phyloP scores from a whole-genome alignment of 139 green algal genomes.

The Chlamydomonas schloesseri region DNA sequence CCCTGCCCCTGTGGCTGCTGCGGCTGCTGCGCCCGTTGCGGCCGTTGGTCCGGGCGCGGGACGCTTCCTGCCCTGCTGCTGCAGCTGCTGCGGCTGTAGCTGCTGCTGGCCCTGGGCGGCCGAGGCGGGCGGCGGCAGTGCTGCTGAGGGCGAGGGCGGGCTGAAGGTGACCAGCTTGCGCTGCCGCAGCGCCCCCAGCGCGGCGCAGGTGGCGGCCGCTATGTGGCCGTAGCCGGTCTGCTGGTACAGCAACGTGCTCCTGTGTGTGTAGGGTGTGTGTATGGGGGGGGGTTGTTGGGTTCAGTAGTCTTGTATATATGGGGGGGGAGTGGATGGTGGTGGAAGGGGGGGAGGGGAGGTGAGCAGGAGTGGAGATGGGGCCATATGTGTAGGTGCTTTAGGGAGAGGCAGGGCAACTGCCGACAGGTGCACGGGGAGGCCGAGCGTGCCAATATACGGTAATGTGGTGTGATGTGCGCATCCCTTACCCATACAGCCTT shows the following conservation, averaged over 20 bases:
- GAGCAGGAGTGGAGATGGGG: neutral
- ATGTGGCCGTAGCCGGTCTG: slow-evolving; percentile 42
- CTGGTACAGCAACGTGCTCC: slow-evolving; percentile 63
- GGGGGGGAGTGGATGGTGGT: neutral
- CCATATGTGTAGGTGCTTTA: too few species aligned
- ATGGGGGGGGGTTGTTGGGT: neutral
- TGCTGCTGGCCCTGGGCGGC: too few species aligned
- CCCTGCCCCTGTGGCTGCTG: too few species aligned
- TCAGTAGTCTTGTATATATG: too few species aligned
- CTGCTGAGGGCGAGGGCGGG: neutral
- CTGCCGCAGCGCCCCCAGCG: slow-evolving; percentile 51
- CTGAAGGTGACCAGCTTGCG: slow-evolving; percentile 31
- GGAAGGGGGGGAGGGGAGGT: neutral
- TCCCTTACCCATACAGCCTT: too few species aligned
- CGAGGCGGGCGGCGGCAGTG: neutral
- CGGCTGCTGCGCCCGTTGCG: neutral
- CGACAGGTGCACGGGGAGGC: too few species aligned
- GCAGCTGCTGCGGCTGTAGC: too few species aligned
- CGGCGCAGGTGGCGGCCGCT: slow-evolving; percentile 34
- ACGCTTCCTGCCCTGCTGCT: neutral
- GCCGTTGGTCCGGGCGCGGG: too few species aligned
- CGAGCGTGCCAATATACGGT: too few species aligned
- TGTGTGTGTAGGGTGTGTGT: neutral
- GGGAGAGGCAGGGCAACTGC: too few species aligned
- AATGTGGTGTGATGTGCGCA: too few species aligned